Conservation (phyloP, 2,329 filamentous ascomycete species). For the Alternaria gansuensis region DNA sequence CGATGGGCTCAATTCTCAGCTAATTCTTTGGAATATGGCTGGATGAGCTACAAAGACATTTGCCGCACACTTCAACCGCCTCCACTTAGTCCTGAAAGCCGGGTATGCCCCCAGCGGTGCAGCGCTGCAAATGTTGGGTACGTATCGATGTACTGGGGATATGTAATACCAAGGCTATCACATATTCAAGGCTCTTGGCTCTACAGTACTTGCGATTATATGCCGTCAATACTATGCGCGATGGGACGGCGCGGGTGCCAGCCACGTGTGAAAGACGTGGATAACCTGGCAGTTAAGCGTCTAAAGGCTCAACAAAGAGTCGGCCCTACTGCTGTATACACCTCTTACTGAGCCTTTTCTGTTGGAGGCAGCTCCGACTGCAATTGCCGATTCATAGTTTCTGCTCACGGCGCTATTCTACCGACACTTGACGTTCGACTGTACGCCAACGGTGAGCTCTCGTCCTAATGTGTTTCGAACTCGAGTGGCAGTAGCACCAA, state of each 20-base stretch:
- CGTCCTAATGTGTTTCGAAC: not conserved
- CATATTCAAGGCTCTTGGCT: not conserved
- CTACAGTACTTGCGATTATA: not conserved
- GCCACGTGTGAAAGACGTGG: not conserved
- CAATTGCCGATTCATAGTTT: conserved; percentile 4
- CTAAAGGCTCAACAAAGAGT: not conserved
- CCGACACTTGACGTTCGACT: not conserved
- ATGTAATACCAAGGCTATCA: not conserved
- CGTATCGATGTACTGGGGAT: not conserved
- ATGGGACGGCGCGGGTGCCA: conserved; percentile 1
- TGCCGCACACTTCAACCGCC: conserved; percentile 14
- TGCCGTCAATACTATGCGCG: not conserved
- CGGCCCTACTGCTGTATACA: not conserved
- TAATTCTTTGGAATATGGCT: not conserved
- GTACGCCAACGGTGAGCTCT: not conserved
- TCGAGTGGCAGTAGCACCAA: not conserved
- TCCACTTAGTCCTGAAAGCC: not conserved
- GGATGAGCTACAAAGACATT: not conserved
- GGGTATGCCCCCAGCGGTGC: not conserved
- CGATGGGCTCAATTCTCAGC: not conserved
- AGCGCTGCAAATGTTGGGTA: conserved; percentile 4
- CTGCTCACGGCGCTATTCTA: conserved; percentile 1
- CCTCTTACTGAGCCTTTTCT: not conserved
- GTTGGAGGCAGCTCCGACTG: not conserved
- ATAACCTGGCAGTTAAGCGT: conserved; percentile 3